Percentiles rank a stretch among this genome's conserved stretches.
Evolutionary conservation across 371 early-diverging fungal genomes (phyloP).

Genomic region (Nematocida parisii): DNA sequence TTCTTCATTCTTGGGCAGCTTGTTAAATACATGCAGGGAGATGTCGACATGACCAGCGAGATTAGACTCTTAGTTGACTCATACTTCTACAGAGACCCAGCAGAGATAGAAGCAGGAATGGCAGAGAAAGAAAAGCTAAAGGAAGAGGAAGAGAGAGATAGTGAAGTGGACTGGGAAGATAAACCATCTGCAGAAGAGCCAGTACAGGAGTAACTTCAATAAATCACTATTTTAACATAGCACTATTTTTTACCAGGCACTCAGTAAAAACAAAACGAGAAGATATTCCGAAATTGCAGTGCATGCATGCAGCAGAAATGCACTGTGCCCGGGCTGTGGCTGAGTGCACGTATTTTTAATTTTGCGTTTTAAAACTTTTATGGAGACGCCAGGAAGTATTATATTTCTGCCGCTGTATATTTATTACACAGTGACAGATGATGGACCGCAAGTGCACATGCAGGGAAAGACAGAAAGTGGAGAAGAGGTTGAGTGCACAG

Average conservation of each 20-base stretch:
- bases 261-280: not conserved
- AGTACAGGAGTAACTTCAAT: slow-evolving; percentile 7
- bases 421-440: not conserved
- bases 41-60: slow-evolving; percentile 69
- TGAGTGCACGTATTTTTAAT: not conserved
- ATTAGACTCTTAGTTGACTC: slow-evolving; percentile 67
- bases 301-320: not conserved
- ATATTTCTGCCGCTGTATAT: slow-evolving; percentile 51
- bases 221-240: slow-evolving; percentile 5
- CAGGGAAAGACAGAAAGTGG: slow-evolving; percentile 72
- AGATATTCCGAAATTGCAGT: not conserved
- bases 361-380: not conserved
- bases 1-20: slow-evolving; percentile 93
- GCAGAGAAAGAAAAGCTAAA: slow-evolving; percentile 64
- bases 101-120: slow-evolving; percentile 67
- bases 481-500: slow-evolving; percentile 82
- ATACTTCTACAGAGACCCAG: slow-evolving; percentile 70
- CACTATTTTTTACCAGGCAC: not conserved
- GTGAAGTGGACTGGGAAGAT: slow-evolving; percentile 45
- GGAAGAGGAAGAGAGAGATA: slow-evolving; percentile 41
- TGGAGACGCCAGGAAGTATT: not conserved
- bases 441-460: slow-evolving; percentile 60
- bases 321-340: not conserved
- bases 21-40: slow-evolving; percentile 89
- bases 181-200: slow-evolving; percentile 47